These are phyloP conservation scores for Nothophoma quercina DNA, from an alignment of 2,329 filamentous ascomycete genomes.

Conservation along the genomic window DNA sequence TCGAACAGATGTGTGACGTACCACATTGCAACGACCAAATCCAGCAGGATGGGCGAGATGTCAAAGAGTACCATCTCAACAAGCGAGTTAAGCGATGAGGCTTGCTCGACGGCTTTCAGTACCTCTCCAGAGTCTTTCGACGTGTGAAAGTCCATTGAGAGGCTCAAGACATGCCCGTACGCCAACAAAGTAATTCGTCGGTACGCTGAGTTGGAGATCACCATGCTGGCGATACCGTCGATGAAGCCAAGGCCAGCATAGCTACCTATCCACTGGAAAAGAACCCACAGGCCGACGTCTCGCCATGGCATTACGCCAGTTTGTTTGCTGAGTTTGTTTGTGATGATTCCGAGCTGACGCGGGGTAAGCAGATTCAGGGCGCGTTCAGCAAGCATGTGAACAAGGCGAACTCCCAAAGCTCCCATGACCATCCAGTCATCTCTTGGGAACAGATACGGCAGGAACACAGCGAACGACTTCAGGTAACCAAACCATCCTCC, in stretches of 20 bases:
- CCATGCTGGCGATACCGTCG: constrained; percentile 60
- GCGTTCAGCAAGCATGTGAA: constrained; percentile 75
- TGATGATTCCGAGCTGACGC: constrained; percentile 81
- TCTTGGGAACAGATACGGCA: constrained; percentile 81
- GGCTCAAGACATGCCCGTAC: constrained; percentile 72
- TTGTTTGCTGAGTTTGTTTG: constrained; percentile 69
- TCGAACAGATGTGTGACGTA: constrained; percentile 71
- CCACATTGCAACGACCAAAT: constrained; percentile 67
- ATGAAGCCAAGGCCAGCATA: constrained; percentile 61
- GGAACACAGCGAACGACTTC: constrained; percentile 75
- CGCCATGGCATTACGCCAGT: constrained; percentile 60
- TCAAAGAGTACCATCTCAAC: constrained; percentile 68
- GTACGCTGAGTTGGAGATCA: constrained; percentile 66
- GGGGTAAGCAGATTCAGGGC: constrained; percentile 79
- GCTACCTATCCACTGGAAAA: constrained; percentile 58
- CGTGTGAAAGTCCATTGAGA: constrained; percentile 75
- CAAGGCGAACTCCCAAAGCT: constrained; percentile 69
- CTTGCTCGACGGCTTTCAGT: constrained; percentile 70
- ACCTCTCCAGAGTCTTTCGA: constrained; percentile 70
- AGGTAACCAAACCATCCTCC: constrained; percentile 81
- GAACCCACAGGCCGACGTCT: constrained; percentile 60
- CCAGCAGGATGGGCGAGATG: constrained; percentile 67
- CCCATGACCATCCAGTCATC: constrained; percentile 71
- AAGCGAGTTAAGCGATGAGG: constrained; percentile 65
- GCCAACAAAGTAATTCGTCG: constrained; percentile 66